phyloP scores from a whole-genome alignment of 306 rosid species.

The Vigna mungo region DNA sequence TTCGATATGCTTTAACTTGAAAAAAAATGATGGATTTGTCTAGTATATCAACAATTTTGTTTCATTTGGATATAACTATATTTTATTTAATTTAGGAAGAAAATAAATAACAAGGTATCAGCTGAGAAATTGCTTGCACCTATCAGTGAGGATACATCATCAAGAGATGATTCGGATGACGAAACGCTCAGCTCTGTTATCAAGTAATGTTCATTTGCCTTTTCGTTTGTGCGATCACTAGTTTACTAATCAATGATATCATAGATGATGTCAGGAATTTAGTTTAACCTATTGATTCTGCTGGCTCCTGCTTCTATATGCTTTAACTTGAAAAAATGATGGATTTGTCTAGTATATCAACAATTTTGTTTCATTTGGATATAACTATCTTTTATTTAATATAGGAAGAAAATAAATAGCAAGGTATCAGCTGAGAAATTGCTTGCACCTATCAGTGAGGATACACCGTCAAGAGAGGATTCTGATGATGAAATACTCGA shows the following conservation, averaged over 20 bases:
- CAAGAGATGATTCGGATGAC: conserved; percentile 56
- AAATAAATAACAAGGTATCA: conserved; percentile 30
- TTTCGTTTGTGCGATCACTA: conserved; percentile 1
- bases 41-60: background rate
- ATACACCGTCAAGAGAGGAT: conserved; percentile 42
- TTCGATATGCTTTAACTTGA: conserved; percentile 19
- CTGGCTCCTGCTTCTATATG: conserved; percentile 18
- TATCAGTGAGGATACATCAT: conserved; percentile 23
- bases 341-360: conserved; percentile 10
- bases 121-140: conserved; percentile 47
- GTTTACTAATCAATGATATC: conserved; percentile 21
- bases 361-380: conserved; percentile 6
- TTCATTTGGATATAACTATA: conserved; percentile 8
- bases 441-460: conserved; percentile 38
- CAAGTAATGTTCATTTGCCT: conserved; percentile 51
- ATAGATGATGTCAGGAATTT: conserved; percentile 29
- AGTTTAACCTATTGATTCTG: conserved; percentile 33
- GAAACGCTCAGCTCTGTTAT: conserved; percentile 62
- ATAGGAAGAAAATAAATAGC: conserved; percentile 52
- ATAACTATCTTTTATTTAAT: conserved; percentile 32
- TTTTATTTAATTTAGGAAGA: conserved; percentile 53
- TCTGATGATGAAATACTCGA: conserved; percentile 59
- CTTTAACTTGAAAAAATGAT: conserved; percentile 20
- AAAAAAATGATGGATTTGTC: conserved; percentile 24
- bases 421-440: conserved; percentile 41